phyloP scores from a whole-genome alignment of 345 rosid species.

The Rhodamnia argentea region DNA sequence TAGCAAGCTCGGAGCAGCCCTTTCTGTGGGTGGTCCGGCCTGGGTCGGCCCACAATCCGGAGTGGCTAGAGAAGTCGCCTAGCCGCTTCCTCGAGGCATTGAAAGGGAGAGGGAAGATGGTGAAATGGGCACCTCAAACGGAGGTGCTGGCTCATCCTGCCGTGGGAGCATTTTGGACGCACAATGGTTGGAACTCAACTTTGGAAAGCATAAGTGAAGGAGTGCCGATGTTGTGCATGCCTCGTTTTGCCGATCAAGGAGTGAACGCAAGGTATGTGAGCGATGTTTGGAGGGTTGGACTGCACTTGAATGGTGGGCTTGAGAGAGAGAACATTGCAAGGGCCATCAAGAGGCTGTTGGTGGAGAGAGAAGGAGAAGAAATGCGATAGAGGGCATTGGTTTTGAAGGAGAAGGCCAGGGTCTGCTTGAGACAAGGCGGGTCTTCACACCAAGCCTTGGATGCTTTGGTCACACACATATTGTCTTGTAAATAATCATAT shows the following conservation, averaged over 20 bases:
- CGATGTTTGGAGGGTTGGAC: constrained; percentile 50
- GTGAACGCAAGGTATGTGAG: constrained; percentile 36
- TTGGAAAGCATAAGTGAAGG: constrained; percentile 54
- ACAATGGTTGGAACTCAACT: constrained; percentile 65
- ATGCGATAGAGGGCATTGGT: constrained; percentile 16
- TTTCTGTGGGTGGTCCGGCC: constrained; percentile 27
- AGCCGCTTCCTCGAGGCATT: constrained; percentile 1
- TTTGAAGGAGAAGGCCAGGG: constrained; percentile 23
- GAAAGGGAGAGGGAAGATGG: constrained; percentile 25
- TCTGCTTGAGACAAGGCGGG: constrained; percentile 24
- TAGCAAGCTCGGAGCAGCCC: constrained; percentile 6
- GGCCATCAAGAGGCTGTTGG: constrained; percentile 18
- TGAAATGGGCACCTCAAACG: constrained; percentile 65
- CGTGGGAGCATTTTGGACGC: constrained; percentile 53
- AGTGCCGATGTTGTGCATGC: constrained; percentile 67
- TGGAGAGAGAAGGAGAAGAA: constrained; percentile 23
- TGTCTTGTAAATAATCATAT: not conserved
- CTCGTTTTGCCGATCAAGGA: constrained; percentile 50
- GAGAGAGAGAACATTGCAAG: constrained; percentile 25
- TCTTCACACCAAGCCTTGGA: constrained; percentile 28
- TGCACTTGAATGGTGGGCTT: constrained; percentile 20
- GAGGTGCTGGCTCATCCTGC: constrained; percentile 49
- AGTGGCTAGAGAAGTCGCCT: constrained; percentile 1
- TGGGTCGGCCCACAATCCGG: not conserved
- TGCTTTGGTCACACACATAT: constrained; percentile 14